Percentiles rank a stretch among this genome's conserved stretches.
phyloP scores from a whole-genome alignment of 2,329 filamentous ascomycete species.

The Peltaster fructicola region DNA sequence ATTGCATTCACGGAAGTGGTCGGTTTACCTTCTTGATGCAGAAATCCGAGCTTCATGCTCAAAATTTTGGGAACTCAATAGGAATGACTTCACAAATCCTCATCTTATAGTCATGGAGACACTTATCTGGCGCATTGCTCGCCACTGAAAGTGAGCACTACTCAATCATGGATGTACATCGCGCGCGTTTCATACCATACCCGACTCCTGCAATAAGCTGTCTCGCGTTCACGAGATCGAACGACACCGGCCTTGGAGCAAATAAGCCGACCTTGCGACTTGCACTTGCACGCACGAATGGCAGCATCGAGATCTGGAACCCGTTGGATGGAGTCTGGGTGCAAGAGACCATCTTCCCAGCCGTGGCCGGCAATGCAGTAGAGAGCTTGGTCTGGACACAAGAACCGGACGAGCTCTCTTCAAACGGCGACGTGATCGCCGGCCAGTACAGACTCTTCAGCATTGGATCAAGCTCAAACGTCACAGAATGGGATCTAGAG shows the following conservation, averaged over 20 bases:
- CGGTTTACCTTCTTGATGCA: too few relatives aligned
- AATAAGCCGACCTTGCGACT: slow-evolving; percentile 48
- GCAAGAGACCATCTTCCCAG: slow-evolving; percentile 72
- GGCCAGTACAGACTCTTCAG: slow-evolving; percentile 82
- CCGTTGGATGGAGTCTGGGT: slow-evolving; percentile 67
- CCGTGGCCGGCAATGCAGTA: slow-evolving; percentile 69
- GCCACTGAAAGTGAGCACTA: too few relatives aligned
- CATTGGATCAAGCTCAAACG: slow-evolving; percentile 78
- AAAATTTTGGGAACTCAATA: too few relatives aligned
- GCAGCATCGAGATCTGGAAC: slow-evolving; percentile 97
- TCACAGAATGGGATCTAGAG: slow-evolving; percentile 89
- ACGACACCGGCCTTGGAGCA: slow-evolving; percentile 20
- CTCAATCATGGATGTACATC: slow-evolving; percentile 73
- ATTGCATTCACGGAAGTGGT: too few relatives aligned
- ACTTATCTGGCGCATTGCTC: too few relatives aligned
- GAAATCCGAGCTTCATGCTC: too few relatives aligned
- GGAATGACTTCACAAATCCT: too few relatives aligned
- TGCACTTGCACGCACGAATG: slow-evolving; percentile 81
- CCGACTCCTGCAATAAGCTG: slow-evolving; percentile 85
- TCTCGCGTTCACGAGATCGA: slow-evolving; percentile 76
- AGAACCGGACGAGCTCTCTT: slow-evolving; percentile 55
- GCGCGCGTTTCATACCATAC: slow-evolving; percentile 88
- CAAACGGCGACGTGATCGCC: slow-evolving; percentile 41
- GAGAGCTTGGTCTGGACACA: slow-evolving; percentile 87
- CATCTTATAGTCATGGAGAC: too few relatives aligned